These are phyloP conservation scores for Thalia dealbata DNA, from an alignment of 176 grass and related monocot species.

Conservation along the genomic window DNA sequence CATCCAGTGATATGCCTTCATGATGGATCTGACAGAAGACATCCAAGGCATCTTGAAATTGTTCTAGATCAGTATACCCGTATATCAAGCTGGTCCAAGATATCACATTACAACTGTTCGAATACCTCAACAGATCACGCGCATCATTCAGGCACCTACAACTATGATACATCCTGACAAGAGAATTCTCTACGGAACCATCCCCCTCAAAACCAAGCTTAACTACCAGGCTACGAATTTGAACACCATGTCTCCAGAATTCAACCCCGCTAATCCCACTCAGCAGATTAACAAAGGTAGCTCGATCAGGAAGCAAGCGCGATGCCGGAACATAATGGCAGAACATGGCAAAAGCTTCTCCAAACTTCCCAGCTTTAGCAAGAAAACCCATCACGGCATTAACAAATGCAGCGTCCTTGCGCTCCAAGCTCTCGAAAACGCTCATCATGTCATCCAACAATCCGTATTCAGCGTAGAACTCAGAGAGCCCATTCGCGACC, in stretches of 20 bases:
- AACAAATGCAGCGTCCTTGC: constrained; percentile 10
- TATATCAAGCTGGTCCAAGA: constrained; percentile 17
- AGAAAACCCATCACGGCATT: constrained; percentile 8
- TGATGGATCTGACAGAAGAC: constrained; percentile 5
- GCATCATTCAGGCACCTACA: constrained; percentile 1
- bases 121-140: not conserved
- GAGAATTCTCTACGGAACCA: constrained; percentile 8
- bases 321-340: not conserved
- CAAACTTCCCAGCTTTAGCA: constrained; percentile 12
- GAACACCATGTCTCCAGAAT: constrained; percentile 1
- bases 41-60: constrained; percentile 8
- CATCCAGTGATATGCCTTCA: constrained; percentile 4
- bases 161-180: not conserved
- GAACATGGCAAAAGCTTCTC: constrained; percentile 8
- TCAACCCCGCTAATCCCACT: constrained; percentile 3
- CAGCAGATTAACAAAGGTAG: constrained; percentile 16
- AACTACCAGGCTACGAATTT: constrained; percentile 6
- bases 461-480: constrained; percentile 12
- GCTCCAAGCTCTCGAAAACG: constrained; percentile 4
- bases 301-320: not conserved
- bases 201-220: constrained; percentile 5
- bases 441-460: not conserved
- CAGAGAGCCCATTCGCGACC: constrained; percentile 6
- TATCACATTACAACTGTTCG: constrained; percentile 2
- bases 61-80: not conserved